These are phyloP conservation scores for Multifurca ochricompacta DNA, from an alignment of 768 basidiomycete genomes.

Conservation along the genomic window DNA sequence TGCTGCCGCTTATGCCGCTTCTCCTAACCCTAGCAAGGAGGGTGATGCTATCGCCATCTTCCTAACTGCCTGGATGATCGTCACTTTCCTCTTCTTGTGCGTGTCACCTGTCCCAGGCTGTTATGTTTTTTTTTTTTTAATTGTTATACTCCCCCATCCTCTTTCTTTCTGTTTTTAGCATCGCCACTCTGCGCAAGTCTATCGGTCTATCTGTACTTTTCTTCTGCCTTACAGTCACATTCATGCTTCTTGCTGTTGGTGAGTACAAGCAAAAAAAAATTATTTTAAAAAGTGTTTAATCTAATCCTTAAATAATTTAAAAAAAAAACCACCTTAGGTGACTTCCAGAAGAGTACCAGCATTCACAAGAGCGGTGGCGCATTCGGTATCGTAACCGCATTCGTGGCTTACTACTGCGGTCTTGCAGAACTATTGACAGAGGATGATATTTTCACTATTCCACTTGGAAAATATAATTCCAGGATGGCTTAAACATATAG, in stretches of 20 bases:
- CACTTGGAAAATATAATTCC: slow-evolving; percentile 27
- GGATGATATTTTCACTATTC: slow-evolving; percentile 34
- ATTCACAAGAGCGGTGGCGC: slow-evolving; percentile 37
- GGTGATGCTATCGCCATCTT: slow-evolving; percentile 63
- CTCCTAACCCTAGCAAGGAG: slow-evolving; percentile 30
- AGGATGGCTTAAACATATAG: background rate
- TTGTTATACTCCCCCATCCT: background rate
- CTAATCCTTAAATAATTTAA: too few relatives aligned
- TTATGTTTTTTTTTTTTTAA: background rate
- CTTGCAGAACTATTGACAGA: slow-evolving; percentile 35
- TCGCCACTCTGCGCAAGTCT: slow-evolving; percentile 46
- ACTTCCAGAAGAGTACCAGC: slow-evolving; percentile 8
- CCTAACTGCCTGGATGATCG: slow-evolving; percentile 63
- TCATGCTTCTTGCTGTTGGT: slow-evolving; percentile 38
- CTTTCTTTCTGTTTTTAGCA: slow-evolving; percentile 23
- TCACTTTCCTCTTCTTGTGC: slow-evolving; percentile 64
- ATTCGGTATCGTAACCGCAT: slow-evolving; percentile 38
- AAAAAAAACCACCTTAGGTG: slow-evolving; percentile 1
- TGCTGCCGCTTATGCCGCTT: slow-evolving; percentile 38
- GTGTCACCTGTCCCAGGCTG: slow-evolving; percentile 24
- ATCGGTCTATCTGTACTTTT: slow-evolving; percentile 43
- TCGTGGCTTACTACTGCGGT: slow-evolving; percentile 41
- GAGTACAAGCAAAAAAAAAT: slow-evolving; percentile 27
- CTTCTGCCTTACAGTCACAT: slow-evolving; percentile 47
- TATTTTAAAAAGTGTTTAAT: too few relatives aligned